These are phyloP conservation scores for Gloeostereum incarnatum DNA, from an alignment of 768 basidiomycete species.

Conservation along the genomic window DNA sequence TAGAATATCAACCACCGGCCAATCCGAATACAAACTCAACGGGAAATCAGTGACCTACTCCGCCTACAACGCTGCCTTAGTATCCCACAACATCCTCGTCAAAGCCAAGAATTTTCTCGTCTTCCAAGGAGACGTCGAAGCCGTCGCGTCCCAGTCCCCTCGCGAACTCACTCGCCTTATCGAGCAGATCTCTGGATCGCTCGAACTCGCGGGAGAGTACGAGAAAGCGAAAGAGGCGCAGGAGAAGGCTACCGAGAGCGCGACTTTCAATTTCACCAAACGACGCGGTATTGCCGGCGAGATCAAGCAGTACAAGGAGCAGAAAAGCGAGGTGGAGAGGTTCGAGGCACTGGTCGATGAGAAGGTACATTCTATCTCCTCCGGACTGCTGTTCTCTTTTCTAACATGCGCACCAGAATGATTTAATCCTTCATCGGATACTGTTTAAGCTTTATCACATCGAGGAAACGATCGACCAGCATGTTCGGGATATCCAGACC, in stretches of 20 bases:
- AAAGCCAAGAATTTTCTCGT: constrained; percentile 99
- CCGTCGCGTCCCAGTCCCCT: constrained; percentile 90
- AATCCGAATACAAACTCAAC: constrained; percentile 89
- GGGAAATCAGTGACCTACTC: constrained; percentile 73
- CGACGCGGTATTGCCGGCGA: constrained; percentile 90
- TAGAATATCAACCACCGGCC: constrained; percentile 82
- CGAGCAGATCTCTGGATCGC: constrained; percentile 91
- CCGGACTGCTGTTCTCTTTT: constrained; percentile 1
- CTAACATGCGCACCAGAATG: constrained; percentile 43
- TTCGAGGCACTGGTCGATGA: constrained; percentile 75
- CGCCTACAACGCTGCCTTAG: constrained; percentile 81
- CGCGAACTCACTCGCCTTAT: constrained; percentile 84
- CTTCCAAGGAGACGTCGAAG: constrained; percentile 98
- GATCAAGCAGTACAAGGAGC: constrained; percentile 96
- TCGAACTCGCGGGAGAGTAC: constrained; percentile 84
- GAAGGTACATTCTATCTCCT: constrained; percentile 36
- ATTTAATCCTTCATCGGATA: constrained; percentile 70
- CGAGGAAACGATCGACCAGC: constrained; percentile 69
- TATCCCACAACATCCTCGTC: constrained; percentile 89
- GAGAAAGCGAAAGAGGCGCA: constrained; percentile 82
- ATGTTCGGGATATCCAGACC: constrained; percentile 57
- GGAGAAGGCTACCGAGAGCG: constrained; percentile 87
- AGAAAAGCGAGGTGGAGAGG: constrained; percentile 85
- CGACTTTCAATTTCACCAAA: constrained; percentile 92
- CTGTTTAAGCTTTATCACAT: constrained; percentile 89